Base-by-base conservation (phyloP, 768 basidiomycete species). In the Suillus hirtellus region DNA sequence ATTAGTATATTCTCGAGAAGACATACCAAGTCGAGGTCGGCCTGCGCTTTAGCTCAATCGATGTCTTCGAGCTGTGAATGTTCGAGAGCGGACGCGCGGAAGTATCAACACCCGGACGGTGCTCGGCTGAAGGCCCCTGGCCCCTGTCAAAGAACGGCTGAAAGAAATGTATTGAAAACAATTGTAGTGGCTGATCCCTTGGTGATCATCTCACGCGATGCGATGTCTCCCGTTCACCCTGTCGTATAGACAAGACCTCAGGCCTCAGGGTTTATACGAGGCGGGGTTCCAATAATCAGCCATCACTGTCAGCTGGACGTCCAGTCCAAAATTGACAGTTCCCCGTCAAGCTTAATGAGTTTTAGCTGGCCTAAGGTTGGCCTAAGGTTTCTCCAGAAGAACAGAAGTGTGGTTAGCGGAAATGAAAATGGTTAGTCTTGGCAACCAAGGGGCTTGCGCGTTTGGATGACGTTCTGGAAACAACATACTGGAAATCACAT, bases 191-290 rank as follows among this genome's bases (percentile, higher is more conserved):
- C 74, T 60, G 72, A 65, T 60, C 70, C 71, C 43, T 76, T 71
- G 3, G 81, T 79, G 5, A 77, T 68, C 81, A 88, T 83, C 66
- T 88, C 85, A 62, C 77, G 87, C 21, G 86, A 67, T 34, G 80
- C 74, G 15, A 82, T 68, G 0, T 83, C 86, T 34, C 74, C 74
- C 24, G 85, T 73, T 79, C 82, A 87, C 85, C 74, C 72, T 19
- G 70, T 64, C 24, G 63, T 64, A 44, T 62, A 43, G 64, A 56
- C n/a, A 65, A 66, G 40, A 76, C 62, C 66, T 87, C 86, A 0
- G 86, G 86, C 62, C 66, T 87, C 86, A 0, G 86, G 86, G 6
- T 84, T 79, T 72, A 77, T 78, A 70, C 84, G 86, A 3, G 71
- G 63, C 15, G 76, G 70, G 10, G 85, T 84, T 3, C 86, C 84